Base-by-base conservation (phyloP, 208 protist species). In the Strigomonas oncopelti region DNA sequence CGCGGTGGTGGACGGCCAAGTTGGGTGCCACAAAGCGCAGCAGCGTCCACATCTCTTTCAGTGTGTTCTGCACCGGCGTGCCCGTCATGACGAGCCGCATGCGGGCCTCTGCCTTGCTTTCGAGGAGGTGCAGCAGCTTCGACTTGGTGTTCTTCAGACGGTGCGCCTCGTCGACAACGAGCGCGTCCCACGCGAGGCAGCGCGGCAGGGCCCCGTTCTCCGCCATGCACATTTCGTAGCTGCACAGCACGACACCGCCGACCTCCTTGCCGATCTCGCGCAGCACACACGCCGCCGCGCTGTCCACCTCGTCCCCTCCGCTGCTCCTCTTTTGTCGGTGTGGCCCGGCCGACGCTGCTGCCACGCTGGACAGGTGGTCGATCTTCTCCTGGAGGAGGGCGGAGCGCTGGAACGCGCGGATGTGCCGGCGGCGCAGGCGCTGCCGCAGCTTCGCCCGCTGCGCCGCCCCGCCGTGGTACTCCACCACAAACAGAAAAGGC, bases 21-120 rank as follows among this genome's bases (percentile, higher is more conserved):
- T n/a, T n/a, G n/a, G n/a, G n/a, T n/a, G n/a, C n/a, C n/a, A n/a
- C n/a, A 75, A 98, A 99, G 52, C 95, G 86, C 64, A 99, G 78
- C 25, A 99, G 76, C 46, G 83, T 92, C 91, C 96, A 99, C 28
- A 99, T 82, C 81, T 99, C 98, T 42, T 85, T 65, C 24, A 96
- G 85, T 63, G 97, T 96, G 84, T 99, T 99, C 69, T 99, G 97
- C 54, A 99, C 81, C 18, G 97, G 97, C 8, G 97, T 99, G 34
- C 97, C 97, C 1, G 92, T 97, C 51, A 98, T 84, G 22, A 94
- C 83, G 7, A 97, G 52, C 32, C 88, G 85, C 56, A 92, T 85
- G 62, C 83, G 92, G 20, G 87, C 69, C 7, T 58, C 80, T n/a
- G 98, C 78, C 65, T 91, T 90, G 31, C 88, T 83, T 0, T 94